phyloP scores from a whole-genome alignment of 1,284 basidiomycete species.

The Cutaneotrichosporon cavernicola region DNA sequence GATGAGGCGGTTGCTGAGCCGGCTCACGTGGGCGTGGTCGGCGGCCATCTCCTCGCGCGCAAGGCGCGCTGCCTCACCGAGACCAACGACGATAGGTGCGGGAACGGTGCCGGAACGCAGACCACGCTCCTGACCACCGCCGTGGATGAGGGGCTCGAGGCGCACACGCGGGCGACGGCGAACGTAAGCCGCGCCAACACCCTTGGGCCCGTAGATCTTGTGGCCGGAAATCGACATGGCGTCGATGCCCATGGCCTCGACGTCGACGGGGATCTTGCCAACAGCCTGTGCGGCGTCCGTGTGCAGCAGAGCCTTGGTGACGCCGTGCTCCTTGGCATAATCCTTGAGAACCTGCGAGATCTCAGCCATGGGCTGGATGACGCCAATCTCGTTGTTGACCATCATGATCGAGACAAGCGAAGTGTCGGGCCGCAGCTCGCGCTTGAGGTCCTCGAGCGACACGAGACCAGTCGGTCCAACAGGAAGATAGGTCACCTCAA shows the following conservation, averaged over 20 bases:
- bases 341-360: constrained; percentile 75
- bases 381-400: constrained; percentile 99
- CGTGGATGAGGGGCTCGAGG: constrained; percentile 90
- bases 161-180: constrained; percentile 88
- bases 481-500: constrained; percentile 95
- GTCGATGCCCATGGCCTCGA: constrained; percentile 94
- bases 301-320: constrained; percentile 89
- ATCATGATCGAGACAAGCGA: constrained; percentile 94
- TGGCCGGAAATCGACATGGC: constrained; percentile 95
- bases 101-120: constrained; percentile 91
- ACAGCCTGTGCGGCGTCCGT: constrained; percentile 96
- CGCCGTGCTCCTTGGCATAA: constrained; percentile 59
- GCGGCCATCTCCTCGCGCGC: constrained; percentile 88
- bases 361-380: constrained; percentile 95
- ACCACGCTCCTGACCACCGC: constrained; percentile 97
- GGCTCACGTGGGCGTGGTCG: constrained; percentile 75
- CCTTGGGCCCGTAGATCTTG: constrained; percentile 98
- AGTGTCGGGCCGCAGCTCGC: constrained; percentile 80
- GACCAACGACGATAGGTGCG: constrained; percentile 82
- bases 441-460: constrained; percentile 70
- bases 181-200: constrained; percentile 92
- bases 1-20: constrained; percentile 79
- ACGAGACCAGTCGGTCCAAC: constrained; percentile 85
- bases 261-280: constrained; percentile 87
- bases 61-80: constrained; percentile 93